phyloP scores from a whole-genome alignment of 805 yeast species.

The Cyberlindnera maclurae region DNA sequence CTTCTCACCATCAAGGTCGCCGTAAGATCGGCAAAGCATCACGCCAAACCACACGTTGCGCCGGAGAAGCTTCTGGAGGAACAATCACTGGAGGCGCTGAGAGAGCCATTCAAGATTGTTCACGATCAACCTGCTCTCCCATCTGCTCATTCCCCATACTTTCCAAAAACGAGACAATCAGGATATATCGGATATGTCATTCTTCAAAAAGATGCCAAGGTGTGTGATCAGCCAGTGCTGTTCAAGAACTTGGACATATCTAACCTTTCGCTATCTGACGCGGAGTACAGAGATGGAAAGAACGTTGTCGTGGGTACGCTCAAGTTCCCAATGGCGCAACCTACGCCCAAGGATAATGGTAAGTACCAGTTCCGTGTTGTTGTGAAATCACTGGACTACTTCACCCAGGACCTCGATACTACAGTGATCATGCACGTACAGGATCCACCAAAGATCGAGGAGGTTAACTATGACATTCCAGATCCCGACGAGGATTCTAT shows the following conservation, averaged over 20 bases:
- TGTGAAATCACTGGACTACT: constrained; percentile 68
- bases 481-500: constrained; percentile 70
- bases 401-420: constrained; percentile 73
- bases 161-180: constrained; percentile 48
- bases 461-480: constrained; percentile 49
- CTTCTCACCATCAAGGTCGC: constrained; percentile 72
- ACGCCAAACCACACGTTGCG: constrained; percentile 29
- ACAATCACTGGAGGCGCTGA: constrained; percentile 56
- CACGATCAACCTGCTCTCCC: constrained; percentile 66
- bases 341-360: constrained; percentile 73
- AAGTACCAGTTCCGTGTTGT: constrained; percentile 60
- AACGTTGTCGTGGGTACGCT: constrained; percentile 55
- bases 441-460: constrained; percentile 36
- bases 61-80: constrained; percentile 31
- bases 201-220: constrained; percentile 71
- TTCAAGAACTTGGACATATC: constrained; percentile 45
- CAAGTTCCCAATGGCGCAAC: constrained; percentile 64
- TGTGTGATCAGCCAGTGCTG: constrained; percentile 60
- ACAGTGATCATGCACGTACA: constrained; percentile 67
- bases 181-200: constrained; percentile 66
- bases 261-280: constrained; percentile 48
- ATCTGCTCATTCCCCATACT: constrained; percentile 62
- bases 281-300: constrained; percentile 32
- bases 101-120: constrained; percentile 64
- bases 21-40: constrained; percentile 66